These are phyloP conservation scores for Colletotrichum theobromicola DNA, from an alignment of 2,329 filamentous ascomycete genomes.

Conservation along the genomic window DNA sequence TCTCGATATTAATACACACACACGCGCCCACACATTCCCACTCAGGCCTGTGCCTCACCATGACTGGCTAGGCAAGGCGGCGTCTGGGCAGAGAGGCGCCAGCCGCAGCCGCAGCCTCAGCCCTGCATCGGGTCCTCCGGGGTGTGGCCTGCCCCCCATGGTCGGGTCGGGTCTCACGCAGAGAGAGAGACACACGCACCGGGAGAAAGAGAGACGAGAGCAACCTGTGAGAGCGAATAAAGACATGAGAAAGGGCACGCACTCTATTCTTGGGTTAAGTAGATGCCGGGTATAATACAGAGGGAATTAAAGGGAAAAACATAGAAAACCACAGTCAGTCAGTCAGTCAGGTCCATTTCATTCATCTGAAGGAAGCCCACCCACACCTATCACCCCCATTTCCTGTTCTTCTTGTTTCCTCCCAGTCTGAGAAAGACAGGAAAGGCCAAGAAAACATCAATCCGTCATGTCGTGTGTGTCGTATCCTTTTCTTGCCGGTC, in stretches of 20 bases:
- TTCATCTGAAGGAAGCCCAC: background rate
- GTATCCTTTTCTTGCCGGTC: background rate
- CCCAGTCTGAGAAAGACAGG: background rate
- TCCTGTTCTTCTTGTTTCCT: background rate
- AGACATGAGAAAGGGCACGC: background rate
- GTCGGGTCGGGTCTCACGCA: background rate
- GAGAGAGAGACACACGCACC: background rate
- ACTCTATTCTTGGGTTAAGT: conserved; percentile 17
- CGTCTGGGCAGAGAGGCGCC: background rate
- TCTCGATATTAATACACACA: background rate
- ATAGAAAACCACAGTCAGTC: background rate
- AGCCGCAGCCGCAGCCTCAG: background rate
- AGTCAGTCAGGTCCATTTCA: background rate
- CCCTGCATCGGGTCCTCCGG: background rate
- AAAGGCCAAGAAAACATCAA: background rate
- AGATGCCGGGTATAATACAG: conserved; percentile 19
- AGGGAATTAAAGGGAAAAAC: background rate
- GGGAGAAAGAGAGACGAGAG: background rate
- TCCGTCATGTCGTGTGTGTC: conserved; percentile 3
- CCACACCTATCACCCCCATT: background rate
- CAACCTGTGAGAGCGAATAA: background rate
- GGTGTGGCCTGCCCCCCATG: too few relatives aligned
- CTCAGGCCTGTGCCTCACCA: background rate
- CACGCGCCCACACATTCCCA: background rate
- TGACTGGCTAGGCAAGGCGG: background rate